Evolutionary conservation across 495 filamentous ascomycete genomes (phyloP), one percentile per base, ranked within the genome.

Genomic region (Penicillium malachiteum): DNA sequence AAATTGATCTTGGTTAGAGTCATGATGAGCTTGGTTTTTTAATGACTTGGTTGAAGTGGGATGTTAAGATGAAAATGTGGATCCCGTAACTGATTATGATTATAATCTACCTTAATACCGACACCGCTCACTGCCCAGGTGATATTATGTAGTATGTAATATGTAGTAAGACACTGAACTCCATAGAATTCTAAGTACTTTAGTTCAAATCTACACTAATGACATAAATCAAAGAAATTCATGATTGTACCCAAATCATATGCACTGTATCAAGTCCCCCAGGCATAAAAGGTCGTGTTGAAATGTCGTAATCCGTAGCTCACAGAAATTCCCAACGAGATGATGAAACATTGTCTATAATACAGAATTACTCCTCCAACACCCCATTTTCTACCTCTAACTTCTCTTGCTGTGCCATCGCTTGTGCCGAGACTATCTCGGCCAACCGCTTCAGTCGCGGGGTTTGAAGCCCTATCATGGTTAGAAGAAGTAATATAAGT

Each of bases 401-500:
- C 75, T 87, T 92, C 72, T 95, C 91, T 71, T 95, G 90, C 67
- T 96, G 91, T 48, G 90, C 90, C 59, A 96, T 91, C 31, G 94
- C 94, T 72, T 97, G 94, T 39, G 91, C 88, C 34, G 90, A 94
- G 32, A 99, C 95, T 65, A 99, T 97, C 75, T 99, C 95, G 38
- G 95, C 95, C 51, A 99, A 79, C 42, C 95, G 85, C 75, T 96
- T 96, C 53, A 99, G 72, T 45, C 92, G 85, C 21, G 93, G 92
- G 17, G 92, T 97, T 88, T 97, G 95, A 44, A 99, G 82, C 92
- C 94, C 90, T 78, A 45, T 34, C 35, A 48, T 56, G 63, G 66
- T 33, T 43, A 62, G 54, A 31, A 33, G 3, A 18, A 35, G 46
- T 37, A n/a, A 37, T 9, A 37, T 2, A 21, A n/a, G 17, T 16